Conservation (phyloP, 139 green algal species). For the Volvox africanus region DNA sequence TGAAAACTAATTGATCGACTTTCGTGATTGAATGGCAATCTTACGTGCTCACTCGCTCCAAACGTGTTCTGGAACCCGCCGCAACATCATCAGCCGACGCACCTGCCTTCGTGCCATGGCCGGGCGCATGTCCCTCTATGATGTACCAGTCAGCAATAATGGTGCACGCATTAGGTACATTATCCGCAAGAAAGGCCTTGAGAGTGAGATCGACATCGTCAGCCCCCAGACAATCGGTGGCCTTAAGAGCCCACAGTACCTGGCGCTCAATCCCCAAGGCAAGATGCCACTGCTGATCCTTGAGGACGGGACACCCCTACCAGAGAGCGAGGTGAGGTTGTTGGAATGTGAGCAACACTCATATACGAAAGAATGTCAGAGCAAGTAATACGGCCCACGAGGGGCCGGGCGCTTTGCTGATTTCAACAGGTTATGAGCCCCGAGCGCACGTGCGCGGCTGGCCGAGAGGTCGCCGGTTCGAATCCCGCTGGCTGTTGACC, state of each 20-base stretch:
- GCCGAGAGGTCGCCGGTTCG: too few species aligned
- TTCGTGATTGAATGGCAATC: background rate
- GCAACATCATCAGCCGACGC: background rate
- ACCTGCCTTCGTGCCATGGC: slow-evolving; percentile 7
- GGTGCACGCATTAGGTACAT: slow-evolving; percentile 68
- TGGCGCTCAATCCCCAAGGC: slow-evolving; percentile 68
- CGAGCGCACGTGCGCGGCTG: too few species aligned
- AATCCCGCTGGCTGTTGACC: too few species aligned
- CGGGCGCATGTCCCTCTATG: background rate
- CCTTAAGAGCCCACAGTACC: slow-evolving; percentile 57
- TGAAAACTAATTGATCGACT: background rate
- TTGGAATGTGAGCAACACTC: too few species aligned
- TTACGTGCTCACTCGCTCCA: background rate
- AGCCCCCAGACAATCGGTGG: slow-evolving; percentile 70
- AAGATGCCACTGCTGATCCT: slow-evolving; percentile 85
- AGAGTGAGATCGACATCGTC: slow-evolving; percentile 65
- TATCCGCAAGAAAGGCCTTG: slow-evolving; percentile 75
- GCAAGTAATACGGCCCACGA: too few species aligned
- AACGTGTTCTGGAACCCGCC: background rate
- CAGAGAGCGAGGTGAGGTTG: slow-evolving; percentile 76
- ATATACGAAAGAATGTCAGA: too few species aligned
- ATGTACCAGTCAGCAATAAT: slow-evolving; percentile 61
- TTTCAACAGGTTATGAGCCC: too few species aligned
- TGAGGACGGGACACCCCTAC: slow-evolving; percentile 70
- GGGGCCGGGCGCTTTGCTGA: too few species aligned